phyloP scores from a whole-genome alignment of 2,329 filamentous ascomycete species.

The Tolypocladium paradoxum region DNA sequence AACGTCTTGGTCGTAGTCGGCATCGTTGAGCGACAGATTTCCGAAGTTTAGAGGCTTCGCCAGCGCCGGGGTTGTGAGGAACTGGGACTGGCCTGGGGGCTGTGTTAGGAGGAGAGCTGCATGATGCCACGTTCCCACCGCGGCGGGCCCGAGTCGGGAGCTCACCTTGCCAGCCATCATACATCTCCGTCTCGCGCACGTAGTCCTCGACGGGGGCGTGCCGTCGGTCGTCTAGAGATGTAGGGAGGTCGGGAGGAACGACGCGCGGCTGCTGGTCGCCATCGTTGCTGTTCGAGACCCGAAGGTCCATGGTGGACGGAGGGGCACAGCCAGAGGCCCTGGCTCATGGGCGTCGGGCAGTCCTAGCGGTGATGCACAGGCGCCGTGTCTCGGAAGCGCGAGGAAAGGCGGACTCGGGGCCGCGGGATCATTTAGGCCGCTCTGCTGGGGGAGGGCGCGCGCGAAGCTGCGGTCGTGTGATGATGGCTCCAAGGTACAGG shows the following conservation, averaged over 20 bases:
- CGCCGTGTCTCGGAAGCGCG: background rate
- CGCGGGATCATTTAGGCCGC: background rate
- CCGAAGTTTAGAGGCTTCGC: constrained; percentile 75
- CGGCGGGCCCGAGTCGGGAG: constrained; percentile 1
- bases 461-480: background rate
- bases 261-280: constrained; percentile 31
- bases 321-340: constrained; percentile 23
- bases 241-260: constrained; percentile 79
- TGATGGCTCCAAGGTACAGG: background rate
- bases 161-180: constrained; percentile 94
- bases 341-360: constrained; percentile 20
- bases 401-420: background rate
- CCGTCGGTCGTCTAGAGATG: constrained; percentile 79
- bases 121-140: constrained; percentile 3
- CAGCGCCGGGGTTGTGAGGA: constrained; percentile 75
- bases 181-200: constrained; percentile 84
- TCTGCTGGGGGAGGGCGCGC: background rate
- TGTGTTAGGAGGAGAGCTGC: constrained; percentile 11
- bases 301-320: constrained; percentile 47
- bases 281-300: constrained; percentile 31
- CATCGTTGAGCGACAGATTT: constrained; percentile 73
- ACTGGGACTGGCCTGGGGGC: constrained; percentile 77
- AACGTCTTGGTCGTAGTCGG: constrained; percentile 55
- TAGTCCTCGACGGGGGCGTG: constrained; percentile 51
- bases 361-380: background rate